phyloP scores from a whole-genome alignment of 2,329 filamentous ascomycete species.

The Cordyceps javanica region DNA sequence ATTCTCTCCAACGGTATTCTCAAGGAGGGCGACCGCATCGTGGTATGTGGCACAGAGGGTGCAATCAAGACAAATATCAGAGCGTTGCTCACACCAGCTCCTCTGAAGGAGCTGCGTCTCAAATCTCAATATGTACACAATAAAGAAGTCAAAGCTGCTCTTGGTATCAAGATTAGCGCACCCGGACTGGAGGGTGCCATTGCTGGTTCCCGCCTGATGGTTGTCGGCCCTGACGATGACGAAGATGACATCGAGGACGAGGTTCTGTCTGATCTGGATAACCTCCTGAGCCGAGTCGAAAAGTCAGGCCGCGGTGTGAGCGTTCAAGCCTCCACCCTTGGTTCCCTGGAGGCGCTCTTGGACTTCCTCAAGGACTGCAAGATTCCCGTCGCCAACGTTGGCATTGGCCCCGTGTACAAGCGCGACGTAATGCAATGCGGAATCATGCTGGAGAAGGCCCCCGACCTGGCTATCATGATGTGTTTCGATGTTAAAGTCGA shows the following conservation, averaged over 20 bases:
- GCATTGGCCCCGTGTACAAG: constrained; percentile 96
- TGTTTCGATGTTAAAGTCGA: constrained; percentile 99
- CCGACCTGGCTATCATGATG: constrained; percentile 97
- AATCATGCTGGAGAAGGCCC: constrained; percentile 92
- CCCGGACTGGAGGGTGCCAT: constrained; percentile 95
- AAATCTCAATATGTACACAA: constrained; percentile 98
- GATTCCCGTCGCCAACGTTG: constrained; percentile 95
- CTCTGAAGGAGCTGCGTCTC: constrained; percentile 87
- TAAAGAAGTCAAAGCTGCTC: constrained; percentile 96
- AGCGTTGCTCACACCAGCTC: constrained; percentile 86
- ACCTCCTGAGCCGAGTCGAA: constrained; percentile 83
- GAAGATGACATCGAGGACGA: constrained; percentile 96
- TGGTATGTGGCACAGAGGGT: constrained; percentile 94
- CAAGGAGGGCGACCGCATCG: constrained; percentile 87
- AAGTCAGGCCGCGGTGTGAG: constrained; percentile 91
- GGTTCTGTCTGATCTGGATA: constrained; percentile 89
- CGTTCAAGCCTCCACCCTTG: constrained; percentile 94
- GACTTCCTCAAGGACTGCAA: constrained; percentile 95
- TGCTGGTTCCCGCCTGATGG: constrained; percentile 87
- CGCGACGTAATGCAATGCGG: constrained; percentile 94
- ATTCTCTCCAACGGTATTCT: constrained; percentile 94
- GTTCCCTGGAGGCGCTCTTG: constrained; percentile 89
- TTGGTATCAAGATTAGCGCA: constrained; percentile 98
- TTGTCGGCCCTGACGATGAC: constrained; percentile 91
- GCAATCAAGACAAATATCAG: constrained; percentile 93